A percentile compares a stretch with the other conserved stretches of the same genome.
Evolutionary conservation across 129 eudicot genomes (phyloP).

Genomic region (Rutidosis leptorrhynchoides): DNA sequence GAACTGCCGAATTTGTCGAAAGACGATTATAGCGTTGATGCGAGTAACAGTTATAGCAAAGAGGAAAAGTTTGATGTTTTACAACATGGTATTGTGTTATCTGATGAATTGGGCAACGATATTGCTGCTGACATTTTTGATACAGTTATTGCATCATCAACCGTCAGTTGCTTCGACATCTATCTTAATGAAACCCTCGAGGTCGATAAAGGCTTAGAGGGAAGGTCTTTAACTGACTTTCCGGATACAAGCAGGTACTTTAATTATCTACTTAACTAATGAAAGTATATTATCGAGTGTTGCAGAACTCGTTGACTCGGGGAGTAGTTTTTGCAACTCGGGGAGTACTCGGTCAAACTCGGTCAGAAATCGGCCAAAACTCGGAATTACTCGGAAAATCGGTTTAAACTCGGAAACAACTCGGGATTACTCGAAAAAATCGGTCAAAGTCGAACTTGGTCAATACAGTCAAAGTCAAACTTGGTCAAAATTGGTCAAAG

Average conservation of each 20-base stretch:
- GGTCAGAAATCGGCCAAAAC: too few relatives aligned
- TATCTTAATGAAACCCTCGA: neutral
- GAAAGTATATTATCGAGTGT: neutral
- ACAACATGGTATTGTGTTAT: constrained; percentile 22
- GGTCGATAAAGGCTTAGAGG: neutral
- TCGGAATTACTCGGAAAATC: too few relatives aligned
- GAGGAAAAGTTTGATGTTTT: constrained; percentile 23
- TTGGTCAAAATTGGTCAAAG: too few relatives aligned
- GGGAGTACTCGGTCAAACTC: too few relatives aligned
- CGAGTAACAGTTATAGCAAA: constrained; percentile 14
- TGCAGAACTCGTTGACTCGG: too few relatives aligned
- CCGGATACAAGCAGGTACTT: constrained; percentile 2
- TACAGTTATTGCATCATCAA: constrained; percentile 5
- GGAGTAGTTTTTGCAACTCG: too few relatives aligned
- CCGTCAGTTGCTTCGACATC: neutral
- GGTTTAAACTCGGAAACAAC: too few relatives aligned
- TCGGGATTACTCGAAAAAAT: too few relatives aligned
- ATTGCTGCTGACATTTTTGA: constrained; percentile 20
- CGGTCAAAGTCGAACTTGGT: too few relatives aligned
- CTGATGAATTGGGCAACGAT: constrained; percentile 24
- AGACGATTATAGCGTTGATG: constrained; percentile 24
- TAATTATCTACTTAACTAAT: neutral
- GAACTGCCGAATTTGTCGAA: constrained; percentile 31
- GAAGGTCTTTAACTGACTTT: neutral
- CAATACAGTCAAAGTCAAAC: too few relatives aligned